These are phyloP conservation scores for Phytopythium oedochilum DNA, from an alignment of 352 stramenopile genomes.

Conservation along the genomic window DNA sequence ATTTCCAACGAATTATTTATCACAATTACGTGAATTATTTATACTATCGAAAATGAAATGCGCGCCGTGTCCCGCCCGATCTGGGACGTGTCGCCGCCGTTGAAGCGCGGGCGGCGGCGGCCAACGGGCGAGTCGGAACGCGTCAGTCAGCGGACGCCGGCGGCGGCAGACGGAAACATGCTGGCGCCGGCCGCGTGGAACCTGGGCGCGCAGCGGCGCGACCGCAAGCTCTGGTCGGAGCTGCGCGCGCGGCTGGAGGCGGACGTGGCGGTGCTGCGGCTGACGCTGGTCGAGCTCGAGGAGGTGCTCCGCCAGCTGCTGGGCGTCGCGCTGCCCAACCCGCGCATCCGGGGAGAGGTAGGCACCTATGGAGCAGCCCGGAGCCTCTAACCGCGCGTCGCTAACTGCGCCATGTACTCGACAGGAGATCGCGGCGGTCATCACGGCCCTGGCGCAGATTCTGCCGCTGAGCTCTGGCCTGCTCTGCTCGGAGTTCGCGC, in stretches of 20 bases:
- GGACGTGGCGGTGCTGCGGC: conserved; percentile 41
- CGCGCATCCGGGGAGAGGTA: conserved; percentile 59
- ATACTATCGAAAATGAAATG: too few relatives aligned
- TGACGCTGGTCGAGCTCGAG: conserved; percentile 75
- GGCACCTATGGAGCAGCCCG: too few relatives aligned
- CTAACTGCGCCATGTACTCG: too few relatives aligned
- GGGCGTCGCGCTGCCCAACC: conserved; percentile 46
- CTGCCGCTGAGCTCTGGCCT: conserved; percentile 66
- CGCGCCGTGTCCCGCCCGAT: too few relatives aligned
- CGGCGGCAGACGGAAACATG: neutral
- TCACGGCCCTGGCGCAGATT: conserved; percentile 51
- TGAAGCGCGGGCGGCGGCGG: neutral
- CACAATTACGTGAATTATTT: too few relatives aligned
- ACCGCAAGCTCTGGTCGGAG: conserved; percentile 60
- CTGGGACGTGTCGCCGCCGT: neutral
- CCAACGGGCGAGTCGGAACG: neutral
- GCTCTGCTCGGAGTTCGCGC: conserved; percentile 71
- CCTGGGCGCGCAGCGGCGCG: conserved; percentile 50
- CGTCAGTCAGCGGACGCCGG: neutral
- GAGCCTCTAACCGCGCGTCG: too few relatives aligned
- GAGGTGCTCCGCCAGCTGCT: conserved; percentile 79
- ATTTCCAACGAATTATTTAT: too few relatives aligned
- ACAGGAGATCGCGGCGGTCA: conserved; percentile 55
- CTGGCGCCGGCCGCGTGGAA: conserved; percentile 32
- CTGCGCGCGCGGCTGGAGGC: conserved; percentile 52